Conservation (phyloP, 1,284 basidiomycete species). For the Rhodotorula sp. region DNA sequence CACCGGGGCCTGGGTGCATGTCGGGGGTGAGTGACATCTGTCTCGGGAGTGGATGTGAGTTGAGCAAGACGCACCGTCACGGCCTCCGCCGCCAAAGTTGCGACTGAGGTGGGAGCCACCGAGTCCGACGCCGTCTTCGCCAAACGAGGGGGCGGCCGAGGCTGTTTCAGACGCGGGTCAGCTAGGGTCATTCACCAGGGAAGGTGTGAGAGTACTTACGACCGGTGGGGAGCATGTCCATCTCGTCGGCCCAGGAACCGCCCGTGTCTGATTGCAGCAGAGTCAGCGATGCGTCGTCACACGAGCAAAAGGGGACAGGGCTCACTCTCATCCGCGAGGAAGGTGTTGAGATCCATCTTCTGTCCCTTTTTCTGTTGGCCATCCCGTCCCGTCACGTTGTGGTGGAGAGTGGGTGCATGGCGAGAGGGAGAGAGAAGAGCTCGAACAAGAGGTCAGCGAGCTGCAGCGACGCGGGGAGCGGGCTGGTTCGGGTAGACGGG, state of each 20-base stretch:
- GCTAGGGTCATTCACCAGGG: constrained; percentile 43
- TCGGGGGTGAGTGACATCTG: too few relatives aligned
- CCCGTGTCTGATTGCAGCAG: constrained; percentile 59
- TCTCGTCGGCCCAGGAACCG: constrained; percentile 96
- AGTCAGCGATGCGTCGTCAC: constrained; percentile 11
- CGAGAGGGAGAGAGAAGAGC: background rate
- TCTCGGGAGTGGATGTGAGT: background rate
- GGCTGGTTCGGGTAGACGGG: background rate
- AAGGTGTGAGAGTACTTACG: constrained; percentile 60
- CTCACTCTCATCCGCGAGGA: constrained; percentile 74
- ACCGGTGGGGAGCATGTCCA: constrained; percentile 82
- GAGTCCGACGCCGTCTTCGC: constrained; percentile 17
- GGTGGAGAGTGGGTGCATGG: background rate
- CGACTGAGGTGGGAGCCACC: constrained; percentile 40
- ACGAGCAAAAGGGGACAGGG: constrained; percentile 48
- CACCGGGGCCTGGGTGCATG: constrained; percentile 1
- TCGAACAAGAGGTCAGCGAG: background rate
- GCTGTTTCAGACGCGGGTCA: constrained; percentile 10
- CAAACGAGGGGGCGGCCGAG: constrained; percentile 18
- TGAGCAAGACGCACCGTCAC: constrained; percentile 22
- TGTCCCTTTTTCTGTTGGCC: constrained; percentile 67
- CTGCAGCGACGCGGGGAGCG: background rate
- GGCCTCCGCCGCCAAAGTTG: constrained; percentile 24
- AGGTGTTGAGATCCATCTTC: constrained; percentile 87
- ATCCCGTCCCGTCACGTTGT: background rate